Base-by-base conservation (phyloP, 192 early-diverging fungal genomes). In the Backusella liffmaniae region DNA sequence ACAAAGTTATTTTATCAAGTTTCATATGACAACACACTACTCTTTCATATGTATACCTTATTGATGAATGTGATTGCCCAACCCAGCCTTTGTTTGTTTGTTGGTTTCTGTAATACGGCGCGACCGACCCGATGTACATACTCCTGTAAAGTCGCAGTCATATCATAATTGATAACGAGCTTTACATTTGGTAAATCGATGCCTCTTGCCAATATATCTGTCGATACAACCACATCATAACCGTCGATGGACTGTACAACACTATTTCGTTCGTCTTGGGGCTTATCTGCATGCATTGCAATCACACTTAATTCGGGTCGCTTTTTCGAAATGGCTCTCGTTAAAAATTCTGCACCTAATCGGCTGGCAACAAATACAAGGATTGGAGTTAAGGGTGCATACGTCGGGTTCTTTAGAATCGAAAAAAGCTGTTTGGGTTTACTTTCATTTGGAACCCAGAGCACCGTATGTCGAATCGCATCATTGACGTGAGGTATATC, bases 61-160 rank as follows among this genome's bases (percentile, higher is more conserved):
- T 89, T 89, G 66, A 89, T 85, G 74, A 89, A 89, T 4, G 88
- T 89, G 46, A 89, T 85, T 3, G 86, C 83, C 85, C 88, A 88
- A 5, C 86, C 86, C 49, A 37, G 68, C 77, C 72, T 67, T 42
- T 71, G 66, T 53, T 70, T 69, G n/a, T 67, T 39, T 26, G 56
- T 46, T 73, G 79, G 23, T 70, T 73, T 32, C 78, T 29, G 67
- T 18, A 79, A 39, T 46, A 79, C 73, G 18, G 85, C 88, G 23
- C 88, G 77, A 13, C 88, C 88, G 30, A 86, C 78, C 53, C 86
- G 88, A 75, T 89, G 88, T 1, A 88, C 80, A 67, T 89, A 89
- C 37, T 89, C 88, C 18, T 84, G 80, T n/a, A 89, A 59, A 30
- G 88, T 82, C 9, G 80, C 62, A 12, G 88, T 86, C 88, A 89